Conservation (phyloP, 352 stramenopile species). For the Phytophthora boehmeriae region DNA sequence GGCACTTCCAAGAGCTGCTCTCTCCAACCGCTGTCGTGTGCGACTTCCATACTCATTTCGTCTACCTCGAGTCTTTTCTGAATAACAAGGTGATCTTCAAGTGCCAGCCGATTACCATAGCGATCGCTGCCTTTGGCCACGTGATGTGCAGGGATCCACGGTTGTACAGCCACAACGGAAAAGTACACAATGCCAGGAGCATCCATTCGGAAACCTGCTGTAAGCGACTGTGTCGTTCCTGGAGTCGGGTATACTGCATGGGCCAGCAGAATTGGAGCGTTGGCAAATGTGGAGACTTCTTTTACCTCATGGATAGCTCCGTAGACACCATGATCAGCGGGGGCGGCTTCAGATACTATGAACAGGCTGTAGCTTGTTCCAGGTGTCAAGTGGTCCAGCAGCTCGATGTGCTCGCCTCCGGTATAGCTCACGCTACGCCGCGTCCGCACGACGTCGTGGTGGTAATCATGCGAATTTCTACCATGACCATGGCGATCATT, state of each 20-base stretch:
- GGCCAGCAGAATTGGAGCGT: slow-evolving; percentile 66
- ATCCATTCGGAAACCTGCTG: slow-evolving; percentile 70
- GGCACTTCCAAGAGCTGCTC: slow-evolving; percentile 67
- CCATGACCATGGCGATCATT: slow-evolving; percentile 17
- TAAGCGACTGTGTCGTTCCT: slow-evolving; percentile 50
- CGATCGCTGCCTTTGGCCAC: slow-evolving; percentile 51
- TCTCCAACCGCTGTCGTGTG: slow-evolving; percentile 50
- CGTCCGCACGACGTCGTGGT: slow-evolving; percentile 58
- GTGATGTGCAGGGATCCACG: slow-evolving; percentile 39
- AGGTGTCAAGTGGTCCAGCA: slow-evolving; percentile 65
- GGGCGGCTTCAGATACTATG: slow-evolving; percentile 54
- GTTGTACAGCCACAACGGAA: slow-evolving; percentile 48
- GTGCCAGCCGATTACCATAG: slow-evolving; percentile 71
- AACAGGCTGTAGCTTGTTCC: slow-evolving; percentile 71
- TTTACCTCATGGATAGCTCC: slow-evolving; percentile 47
- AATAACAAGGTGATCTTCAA: slow-evolving; percentile 57
- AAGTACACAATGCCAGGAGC: slow-evolving; percentile 62
- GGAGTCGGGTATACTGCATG: slow-evolving; percentile 71
- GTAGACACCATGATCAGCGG: slow-evolving; percentile 66
- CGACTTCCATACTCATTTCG: slow-evolving; percentile 24
- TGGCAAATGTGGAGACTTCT: slow-evolving; percentile 62
- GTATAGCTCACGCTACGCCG: slow-evolving; percentile 43
- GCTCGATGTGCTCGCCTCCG: slow-evolving; percentile 44
- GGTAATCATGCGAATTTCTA: slow-evolving; percentile 63
- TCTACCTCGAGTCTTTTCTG: slow-evolving; percentile 47